These are phyloP conservation scores for Pleurotus citrinopileatus DNA, from an alignment of 768 basidiomycete species.

Conservation along the genomic window DNA sequence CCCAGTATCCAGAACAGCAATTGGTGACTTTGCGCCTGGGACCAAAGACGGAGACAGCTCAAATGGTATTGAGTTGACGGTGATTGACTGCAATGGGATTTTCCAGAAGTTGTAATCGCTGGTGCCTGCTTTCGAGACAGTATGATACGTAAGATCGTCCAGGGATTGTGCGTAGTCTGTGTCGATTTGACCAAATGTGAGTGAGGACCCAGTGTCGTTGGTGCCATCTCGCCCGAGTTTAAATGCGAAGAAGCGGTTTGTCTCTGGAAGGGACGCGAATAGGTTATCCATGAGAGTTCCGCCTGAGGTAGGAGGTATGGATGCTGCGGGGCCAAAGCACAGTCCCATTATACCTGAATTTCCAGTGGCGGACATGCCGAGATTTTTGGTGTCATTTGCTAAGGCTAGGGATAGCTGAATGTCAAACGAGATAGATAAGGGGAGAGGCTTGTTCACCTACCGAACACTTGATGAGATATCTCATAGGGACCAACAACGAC, in stretches of 20 bases:
- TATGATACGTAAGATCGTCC: slow-evolving; percentile 29
- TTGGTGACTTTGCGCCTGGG: slow-evolving; percentile 33
- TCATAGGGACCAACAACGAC: slow-evolving; percentile 32
- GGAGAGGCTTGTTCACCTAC: slow-evolving; percentile 26
- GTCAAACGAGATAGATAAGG: background rate
- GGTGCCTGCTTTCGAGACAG: slow-evolving; percentile 34
- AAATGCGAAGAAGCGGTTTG: slow-evolving; percentile 47
- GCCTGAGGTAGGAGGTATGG: slow-evolving; percentile 44
- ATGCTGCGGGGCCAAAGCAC: slow-evolving; percentile 43
- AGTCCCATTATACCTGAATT: slow-evolving; percentile 59
- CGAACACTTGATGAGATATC: slow-evolving; percentile 46
- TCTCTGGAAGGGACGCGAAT: slow-evolving; percentile 36
- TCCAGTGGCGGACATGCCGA: slow-evolving; percentile 41
- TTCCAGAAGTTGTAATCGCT: slow-evolving; percentile 57
- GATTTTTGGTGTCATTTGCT: slow-evolving; percentile 38
- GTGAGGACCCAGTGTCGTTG: slow-evolving; percentile 34
- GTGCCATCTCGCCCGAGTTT: slow-evolving; percentile 37
- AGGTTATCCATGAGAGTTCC: slow-evolving; percentile 46
- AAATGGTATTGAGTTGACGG: slow-evolving; percentile 39
- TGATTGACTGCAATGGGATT: slow-evolving; percentile 42
- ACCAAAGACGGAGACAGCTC: slow-evolving; percentile 44
- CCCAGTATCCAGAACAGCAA: slow-evolving; percentile 65
- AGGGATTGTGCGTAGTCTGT: slow-evolving; percentile 27
- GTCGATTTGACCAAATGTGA: slow-evolving; percentile 53
- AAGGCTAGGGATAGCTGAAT: slow-evolving; percentile 10